Evolutionary conservation across 768 basidiomycete species (phyloP).

Genomic region (Podaxis sp.): DNA sequence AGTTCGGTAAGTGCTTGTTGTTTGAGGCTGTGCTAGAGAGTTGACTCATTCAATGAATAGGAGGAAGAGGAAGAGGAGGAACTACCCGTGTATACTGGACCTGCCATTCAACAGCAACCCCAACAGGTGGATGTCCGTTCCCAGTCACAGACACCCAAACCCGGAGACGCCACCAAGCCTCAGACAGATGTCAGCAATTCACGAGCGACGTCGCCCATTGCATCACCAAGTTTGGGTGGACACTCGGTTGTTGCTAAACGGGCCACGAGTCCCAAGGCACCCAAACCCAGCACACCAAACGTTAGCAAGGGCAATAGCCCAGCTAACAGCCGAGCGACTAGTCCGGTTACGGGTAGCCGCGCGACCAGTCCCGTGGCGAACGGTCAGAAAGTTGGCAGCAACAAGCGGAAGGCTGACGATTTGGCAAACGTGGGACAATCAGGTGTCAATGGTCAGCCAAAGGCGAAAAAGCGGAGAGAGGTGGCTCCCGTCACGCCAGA

Average conservation of each 20-base stretch:
- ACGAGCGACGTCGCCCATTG: slow-evolving; percentile 59
- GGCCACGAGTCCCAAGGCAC: slow-evolving; percentile 65
- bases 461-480: slow-evolving; percentile 46
- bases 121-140: slow-evolving; percentile 40
- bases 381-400: slow-evolving; percentile 25
- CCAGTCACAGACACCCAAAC: slow-evolving; percentile 45
- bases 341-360: slow-evolving; percentile 44
- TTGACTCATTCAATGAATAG: slow-evolving; percentile 27
- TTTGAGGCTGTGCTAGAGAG: slow-evolving; percentile 9
- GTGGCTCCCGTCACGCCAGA: slow-evolving; percentile 40
- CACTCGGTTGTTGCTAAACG: slow-evolving; percentile 82
- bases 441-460: slow-evolving; percentile 26
- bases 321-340: slow-evolving; percentile 49
- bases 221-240: slow-evolving; percentile 60
- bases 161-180: slow-evolving; percentile 32
- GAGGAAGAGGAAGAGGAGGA: slow-evolving; percentile 79
- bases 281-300: slow-evolving; percentile 32
- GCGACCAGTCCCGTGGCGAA: slow-evolving; percentile 44
- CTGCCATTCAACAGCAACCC: slow-evolving; percentile 48
- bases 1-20: slow-evolving; percentile 55
- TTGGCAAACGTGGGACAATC: slow-evolving; percentile 20
- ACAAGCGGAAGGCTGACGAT: slow-evolving; percentile 51
- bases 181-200: slow-evolving; percentile 37
- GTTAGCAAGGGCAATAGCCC: slow-evolving; percentile 54
- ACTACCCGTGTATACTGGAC: slow-evolving; percentile 34